A percentile compares a stretch with the other conserved stretches of the same genome.
These are phyloP conservation scores for Mortierella polycephala DNA, from an alignment of 371 early-diverging fungal genomes.

Conservation along the genomic window DNA sequence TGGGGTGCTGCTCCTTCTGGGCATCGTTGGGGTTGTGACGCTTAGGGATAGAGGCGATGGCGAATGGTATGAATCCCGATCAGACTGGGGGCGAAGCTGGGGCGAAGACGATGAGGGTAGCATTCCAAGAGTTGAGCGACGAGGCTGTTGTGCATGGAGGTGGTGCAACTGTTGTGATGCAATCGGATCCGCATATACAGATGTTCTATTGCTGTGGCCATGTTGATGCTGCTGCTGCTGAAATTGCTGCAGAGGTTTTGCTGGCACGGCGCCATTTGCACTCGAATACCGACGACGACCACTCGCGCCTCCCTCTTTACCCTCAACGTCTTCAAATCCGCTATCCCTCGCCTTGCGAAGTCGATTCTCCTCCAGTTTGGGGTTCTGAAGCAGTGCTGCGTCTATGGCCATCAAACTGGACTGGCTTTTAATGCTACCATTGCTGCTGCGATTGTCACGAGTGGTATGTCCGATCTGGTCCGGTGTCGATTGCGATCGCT, in stretches of 20 bases:
- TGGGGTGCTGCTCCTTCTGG: conserved; percentile 36
- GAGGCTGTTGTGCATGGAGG: conserved; percentile 5
- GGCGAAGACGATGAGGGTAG: conserved; percentile 23
- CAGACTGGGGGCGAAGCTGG: conserved; percentile 22
- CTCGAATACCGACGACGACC: conserved; percentile 36
- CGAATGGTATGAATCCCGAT: conserved; percentile 14
- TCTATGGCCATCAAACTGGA: neutral
- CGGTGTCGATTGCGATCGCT: conserved; percentile 38
- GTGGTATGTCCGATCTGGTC: conserved; percentile 30
- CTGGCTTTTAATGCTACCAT: neutral
- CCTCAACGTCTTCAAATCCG: conserved; percentile 31
- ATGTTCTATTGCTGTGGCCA: conserved; percentile 8
- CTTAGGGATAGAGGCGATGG: conserved; percentile 3
- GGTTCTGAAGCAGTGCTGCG: neutral
- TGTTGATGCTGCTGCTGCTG: conserved; percentile 2
- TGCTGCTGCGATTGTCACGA: too few relatives aligned
- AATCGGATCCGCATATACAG: conserved; percentile 25
- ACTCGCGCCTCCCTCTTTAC: neutral
- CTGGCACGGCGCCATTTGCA: neutral
- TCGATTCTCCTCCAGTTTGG: conserved; percentile 23
- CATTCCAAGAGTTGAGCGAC: conserved; percentile 3
- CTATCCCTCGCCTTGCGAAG: conserved; percentile 37
- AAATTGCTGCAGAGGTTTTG: neutral
- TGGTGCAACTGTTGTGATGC: conserved; percentile 11
- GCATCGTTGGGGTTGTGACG: conserved; percentile 4